Conservation (phyloP, 1,284 basidiomycete species). For the Lignosus rhinocerotis region DNA sequence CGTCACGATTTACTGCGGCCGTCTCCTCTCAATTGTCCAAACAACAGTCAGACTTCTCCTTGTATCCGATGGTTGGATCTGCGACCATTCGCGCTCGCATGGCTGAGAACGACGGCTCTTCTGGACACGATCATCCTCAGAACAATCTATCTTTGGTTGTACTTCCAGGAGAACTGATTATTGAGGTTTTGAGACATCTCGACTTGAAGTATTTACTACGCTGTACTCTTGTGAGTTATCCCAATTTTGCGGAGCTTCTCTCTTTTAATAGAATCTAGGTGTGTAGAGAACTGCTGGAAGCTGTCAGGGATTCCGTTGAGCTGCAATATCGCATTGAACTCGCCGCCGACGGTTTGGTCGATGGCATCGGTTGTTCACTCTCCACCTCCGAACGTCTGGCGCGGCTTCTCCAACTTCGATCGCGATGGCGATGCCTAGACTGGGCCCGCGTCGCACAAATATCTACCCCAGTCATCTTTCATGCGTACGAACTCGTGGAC, state of each 20-base stretch:
- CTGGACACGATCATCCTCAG: too few relatives aligned
- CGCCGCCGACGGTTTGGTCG: slow-evolving; percentile 44
- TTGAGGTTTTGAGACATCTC: slow-evolving; percentile 28
- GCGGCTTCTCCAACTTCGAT: slow-evolving; percentile 39
- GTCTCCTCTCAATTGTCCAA: too few relatives aligned
- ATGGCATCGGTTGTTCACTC: slow-evolving; percentile 30
- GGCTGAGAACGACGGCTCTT: too few relatives aligned
- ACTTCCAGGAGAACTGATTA: slow-evolving; percentile 30
- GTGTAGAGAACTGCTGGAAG: slow-evolving; percentile 37
- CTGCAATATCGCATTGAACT: slow-evolving; percentile 54
- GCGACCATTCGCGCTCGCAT: too few relatives aligned
- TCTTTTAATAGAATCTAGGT: slow-evolving; percentile 36
- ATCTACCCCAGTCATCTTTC: slow-evolving; percentile 42
- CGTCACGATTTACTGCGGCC: too few relatives aligned
- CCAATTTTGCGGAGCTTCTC: not conserved
- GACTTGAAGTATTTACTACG: slow-evolving; percentile 24
- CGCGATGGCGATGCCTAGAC: slow-evolving; percentile 42
- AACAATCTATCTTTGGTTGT: not conserved
- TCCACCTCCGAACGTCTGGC: slow-evolving; percentile 40
- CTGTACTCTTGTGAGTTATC: slow-evolving; percentile 26
- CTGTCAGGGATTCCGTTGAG: slow-evolving; percentile 39
- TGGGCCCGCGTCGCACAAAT: slow-evolving; percentile 36
- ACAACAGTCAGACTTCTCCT: too few relatives aligned
- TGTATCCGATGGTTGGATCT: too few relatives aligned
- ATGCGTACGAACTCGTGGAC: slow-evolving; percentile 58